Conservation (phyloP, 768 basidiomycete species). For the Neoboletus subvelutipes region DNA sequence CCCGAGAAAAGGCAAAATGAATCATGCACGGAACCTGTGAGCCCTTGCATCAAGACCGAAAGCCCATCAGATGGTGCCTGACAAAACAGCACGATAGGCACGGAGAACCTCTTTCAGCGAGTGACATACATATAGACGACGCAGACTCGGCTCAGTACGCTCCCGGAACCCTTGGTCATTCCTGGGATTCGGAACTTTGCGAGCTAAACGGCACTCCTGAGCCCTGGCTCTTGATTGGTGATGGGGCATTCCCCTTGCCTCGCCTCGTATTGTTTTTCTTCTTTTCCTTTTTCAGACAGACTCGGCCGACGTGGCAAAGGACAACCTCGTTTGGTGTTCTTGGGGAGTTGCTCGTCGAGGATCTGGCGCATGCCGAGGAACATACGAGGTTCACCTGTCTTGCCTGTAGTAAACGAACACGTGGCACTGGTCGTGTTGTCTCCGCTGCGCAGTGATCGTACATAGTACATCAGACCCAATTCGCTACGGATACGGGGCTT, state of each 20-base stretch:
- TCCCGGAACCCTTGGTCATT: not conserved
- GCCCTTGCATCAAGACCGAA: not conserved
- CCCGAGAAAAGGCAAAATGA: not conserved
- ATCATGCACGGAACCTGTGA: not conserved
- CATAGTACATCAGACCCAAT: too few species aligned
- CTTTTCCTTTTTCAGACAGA: not conserved
- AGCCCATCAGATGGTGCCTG: constrained; percentile 6
- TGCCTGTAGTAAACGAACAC: not conserved
- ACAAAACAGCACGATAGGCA: not conserved
- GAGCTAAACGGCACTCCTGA: too few species aligned
- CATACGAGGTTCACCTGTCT: not conserved
- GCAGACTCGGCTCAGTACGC: not conserved
- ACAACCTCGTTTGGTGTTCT: not conserved
- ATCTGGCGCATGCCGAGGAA: not conserved
- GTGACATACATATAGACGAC: not conserved
- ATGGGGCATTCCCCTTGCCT: not conserved
- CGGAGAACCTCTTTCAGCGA: not conserved
- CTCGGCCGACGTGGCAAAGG: not conserved
- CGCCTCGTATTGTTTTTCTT: not conserved
- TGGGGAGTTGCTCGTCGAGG: not conserved
- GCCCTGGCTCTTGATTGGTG: not conserved
- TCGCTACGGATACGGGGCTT: not conserved
- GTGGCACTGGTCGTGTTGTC: not conserved
- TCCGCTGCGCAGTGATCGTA: constrained; percentile 1
- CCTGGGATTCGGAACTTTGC: not conserved